Evolutionary conservation across 371 early-diverging fungal species (phyloP).

Genomic region (Rhizomucor pusillus): DNA sequence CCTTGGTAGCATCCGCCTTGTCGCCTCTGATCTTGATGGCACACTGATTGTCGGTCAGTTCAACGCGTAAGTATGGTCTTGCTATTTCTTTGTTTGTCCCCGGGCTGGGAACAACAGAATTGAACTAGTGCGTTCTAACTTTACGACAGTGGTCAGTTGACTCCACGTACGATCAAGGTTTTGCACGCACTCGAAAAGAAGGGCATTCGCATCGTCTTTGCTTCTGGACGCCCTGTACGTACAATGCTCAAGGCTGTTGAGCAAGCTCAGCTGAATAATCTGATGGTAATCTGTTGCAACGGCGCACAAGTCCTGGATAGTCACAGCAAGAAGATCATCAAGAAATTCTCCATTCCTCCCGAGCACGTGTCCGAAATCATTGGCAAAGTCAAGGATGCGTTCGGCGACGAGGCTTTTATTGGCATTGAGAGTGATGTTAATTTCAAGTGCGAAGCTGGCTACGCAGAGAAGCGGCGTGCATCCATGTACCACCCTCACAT

Average conservation of each 20-base stretch:
- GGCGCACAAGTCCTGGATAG: constrained; percentile 38
- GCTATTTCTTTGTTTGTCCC: not conserved
- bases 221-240: constrained; percentile 38
- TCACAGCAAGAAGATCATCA: constrained; percentile 21
- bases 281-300: constrained; percentile 34
- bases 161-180: constrained; percentile 23
- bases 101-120: not conserved
- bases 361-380: constrained; percentile 22
- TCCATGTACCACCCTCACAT: constrained; percentile 20
- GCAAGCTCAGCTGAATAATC: constrained; percentile 24
- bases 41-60: constrained; percentile 28
- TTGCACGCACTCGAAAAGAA: constrained; percentile 30
- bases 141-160: constrained; percentile 18
- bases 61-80: constrained; percentile 21
- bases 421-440: constrained; percentile 31
- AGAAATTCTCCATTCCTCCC: constrained; percentile 29
- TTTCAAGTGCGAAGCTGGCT: constrained; percentile 35
- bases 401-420: constrained; percentile 27
- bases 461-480: constrained; percentile 16
- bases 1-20: constrained; percentile 16
- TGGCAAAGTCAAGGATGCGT: constrained; percentile 19
- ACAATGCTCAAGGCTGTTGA: constrained; percentile 31
- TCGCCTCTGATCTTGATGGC: constrained; percentile 45
- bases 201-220: constrained; percentile 32
- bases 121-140: not conserved